Evolutionary conservation across 1,284 basidiomycete genomes (phyloP).

Genomic region (Apiotrichum veenhuisii): DNA sequence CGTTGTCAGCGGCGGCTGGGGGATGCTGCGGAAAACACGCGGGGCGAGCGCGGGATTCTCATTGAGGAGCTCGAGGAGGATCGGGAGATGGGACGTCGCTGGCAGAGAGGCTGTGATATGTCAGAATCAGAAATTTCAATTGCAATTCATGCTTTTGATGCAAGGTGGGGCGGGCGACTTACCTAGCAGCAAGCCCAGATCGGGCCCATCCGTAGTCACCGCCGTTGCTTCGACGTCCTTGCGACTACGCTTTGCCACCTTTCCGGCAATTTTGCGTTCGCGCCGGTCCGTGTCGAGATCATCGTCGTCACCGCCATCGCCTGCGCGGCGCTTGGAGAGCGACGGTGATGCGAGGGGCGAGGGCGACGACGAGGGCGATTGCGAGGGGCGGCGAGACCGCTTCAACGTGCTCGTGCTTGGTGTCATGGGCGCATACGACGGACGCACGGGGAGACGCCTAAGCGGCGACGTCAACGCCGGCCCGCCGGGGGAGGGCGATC

Average conservation of each 20-base stretch:
- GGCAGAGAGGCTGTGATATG: constrained; percentile 33
- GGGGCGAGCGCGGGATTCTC: constrained; percentile 31
- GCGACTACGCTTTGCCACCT: constrained; percentile 29
- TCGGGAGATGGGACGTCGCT: constrained; percentile 37
- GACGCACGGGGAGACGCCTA: constrained; percentile 9
- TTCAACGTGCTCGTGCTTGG: constrained; percentile 18
- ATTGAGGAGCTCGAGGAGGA: constrained; percentile 38
- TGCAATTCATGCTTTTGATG: no score
- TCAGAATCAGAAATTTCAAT: neutral
- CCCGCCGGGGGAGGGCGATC: constrained; percentile 2
- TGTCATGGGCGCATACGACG: constrained; percentile 16
- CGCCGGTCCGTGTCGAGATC: constrained; percentile 5
- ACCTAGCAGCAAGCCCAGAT: constrained; percentile 45
- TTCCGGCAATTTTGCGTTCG: constrained; percentile 17
- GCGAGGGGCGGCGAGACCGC: constrained; percentile 21
- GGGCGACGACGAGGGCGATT: constrained; percentile 29
- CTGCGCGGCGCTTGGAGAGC: constrained; percentile 7
- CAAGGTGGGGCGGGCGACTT: constrained; percentile 10
- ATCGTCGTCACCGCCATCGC: constrained; percentile 13
- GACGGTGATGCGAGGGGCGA: constrained; percentile 19
- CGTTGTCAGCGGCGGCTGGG: constrained; percentile 33
- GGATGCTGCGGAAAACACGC: constrained; percentile 33
- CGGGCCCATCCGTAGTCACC: constrained; percentile 21
- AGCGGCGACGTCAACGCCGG: constrained; percentile 7
- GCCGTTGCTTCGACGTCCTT: constrained; percentile 12